A percentile compares a stretch with the other conserved stretches of the same genome.
These are phyloP conservation scores for Hyaloperonospora brassicae DNA, from an alignment of 352 stramenopile genomes.

Conservation along the genomic window DNA sequence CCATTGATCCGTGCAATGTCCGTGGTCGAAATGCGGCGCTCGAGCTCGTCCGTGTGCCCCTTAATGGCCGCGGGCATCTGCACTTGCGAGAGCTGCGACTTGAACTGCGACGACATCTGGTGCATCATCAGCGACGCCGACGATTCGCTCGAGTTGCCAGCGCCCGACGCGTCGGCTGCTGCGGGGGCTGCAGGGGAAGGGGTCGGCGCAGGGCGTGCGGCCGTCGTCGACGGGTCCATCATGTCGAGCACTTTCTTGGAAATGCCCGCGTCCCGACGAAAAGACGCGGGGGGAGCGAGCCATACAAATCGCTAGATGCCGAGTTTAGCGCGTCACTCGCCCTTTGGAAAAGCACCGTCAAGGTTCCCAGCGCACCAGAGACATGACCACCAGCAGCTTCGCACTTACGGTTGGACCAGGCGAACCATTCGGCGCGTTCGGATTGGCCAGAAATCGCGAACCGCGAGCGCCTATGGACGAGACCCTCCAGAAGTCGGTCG, in stretches of 20 bases:
- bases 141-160: not conserved
- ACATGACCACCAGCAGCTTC: too few species aligned
- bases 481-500: slow-evolving; percentile 51
- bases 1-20: slow-evolving; percentile 82
- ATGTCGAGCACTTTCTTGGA: slow-evolving; percentile 8
- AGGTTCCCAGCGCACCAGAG: slow-evolving; percentile 8
- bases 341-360: slow-evolving; percentile 1
- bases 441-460: too few species aligned
- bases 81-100: slow-evolving; percentile 36
- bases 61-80: slow-evolving; percentile 61
- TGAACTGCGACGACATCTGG: slow-evolving; percentile 28
- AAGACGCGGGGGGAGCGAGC: too few species aligned
- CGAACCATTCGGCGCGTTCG: too few species aligned
- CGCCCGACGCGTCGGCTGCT: not conserved
- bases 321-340: too few species aligned
- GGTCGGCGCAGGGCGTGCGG: not conserved
- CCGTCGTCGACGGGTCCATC: slow-evolving; percentile 20
- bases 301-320: too few species aligned
- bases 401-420: too few species aligned
- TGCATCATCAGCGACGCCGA: slow-evolving; percentile 17
- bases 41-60: slow-evolving; percentile 62
- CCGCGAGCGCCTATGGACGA: slow-evolving; percentile 38
- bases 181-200: not conserved
- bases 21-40: slow-evolving; percentile 59
- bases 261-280: too few species aligned